phyloP scores from a whole-genome alignment of 306 rosid species.

The Sophora flavescens region DNA sequence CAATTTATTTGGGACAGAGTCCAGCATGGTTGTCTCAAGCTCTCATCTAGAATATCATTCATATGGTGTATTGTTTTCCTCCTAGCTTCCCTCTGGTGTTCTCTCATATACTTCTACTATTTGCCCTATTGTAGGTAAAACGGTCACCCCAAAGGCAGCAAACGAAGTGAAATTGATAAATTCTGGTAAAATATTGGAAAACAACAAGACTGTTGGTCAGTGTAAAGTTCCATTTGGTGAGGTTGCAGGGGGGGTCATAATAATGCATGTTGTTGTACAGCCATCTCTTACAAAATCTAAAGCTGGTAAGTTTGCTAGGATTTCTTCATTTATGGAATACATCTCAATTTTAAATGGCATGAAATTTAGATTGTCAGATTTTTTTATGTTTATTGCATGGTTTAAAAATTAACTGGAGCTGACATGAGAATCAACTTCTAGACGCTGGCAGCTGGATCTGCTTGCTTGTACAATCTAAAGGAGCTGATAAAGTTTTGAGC shows the following conservation, averaged over 20 bases:
- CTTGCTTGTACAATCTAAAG: neutral
- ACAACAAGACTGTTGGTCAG: conserved; percentile 74
- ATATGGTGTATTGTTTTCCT: neutral
- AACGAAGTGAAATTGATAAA: conserved; percentile 70
- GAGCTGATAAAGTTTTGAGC: neutral
- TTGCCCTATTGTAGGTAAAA: conserved; percentile 52
- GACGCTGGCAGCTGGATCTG: conserved; percentile 11
- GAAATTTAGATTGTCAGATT: neutral
- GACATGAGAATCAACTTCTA: neutral
- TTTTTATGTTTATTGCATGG: neutral
- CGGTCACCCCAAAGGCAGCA: conserved; percentile 63
- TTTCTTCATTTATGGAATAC: neutral
- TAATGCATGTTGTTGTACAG: conserved; percentile 73
- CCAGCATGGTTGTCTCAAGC: neutral
- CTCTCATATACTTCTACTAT: conserved; percentile 1
- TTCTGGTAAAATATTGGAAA: conserved; percentile 75
- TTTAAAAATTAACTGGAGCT: neutral
- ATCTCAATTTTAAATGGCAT: neutral
- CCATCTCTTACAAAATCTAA: conserved; percentile 58
- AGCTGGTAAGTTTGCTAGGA: conserved; percentile 51
- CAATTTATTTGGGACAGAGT: neutral
- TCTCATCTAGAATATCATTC: neutral
- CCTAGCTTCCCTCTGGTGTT: neutral
- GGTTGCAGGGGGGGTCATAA: conserved; percentile 51
- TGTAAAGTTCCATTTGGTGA: conserved; percentile 72